Conservation (phyloP, 2,329 filamentous ascomycete genomes). For the Moelleriella libera region DNA sequence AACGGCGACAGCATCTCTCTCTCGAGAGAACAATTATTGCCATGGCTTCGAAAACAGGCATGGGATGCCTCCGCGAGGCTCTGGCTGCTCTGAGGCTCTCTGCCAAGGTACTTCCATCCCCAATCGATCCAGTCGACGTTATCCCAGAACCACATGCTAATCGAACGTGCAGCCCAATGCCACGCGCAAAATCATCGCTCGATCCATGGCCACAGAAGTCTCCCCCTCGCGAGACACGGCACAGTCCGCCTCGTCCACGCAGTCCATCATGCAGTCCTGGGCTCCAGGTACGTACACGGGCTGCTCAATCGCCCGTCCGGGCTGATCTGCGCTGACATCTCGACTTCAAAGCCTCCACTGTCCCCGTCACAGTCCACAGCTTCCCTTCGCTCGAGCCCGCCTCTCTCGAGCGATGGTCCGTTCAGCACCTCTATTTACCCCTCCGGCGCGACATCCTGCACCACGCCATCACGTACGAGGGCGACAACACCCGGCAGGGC, state of each 20-base stretch:
- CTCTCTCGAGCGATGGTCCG: conserved; percentile 62
- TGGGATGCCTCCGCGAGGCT: conserved; percentile 37
- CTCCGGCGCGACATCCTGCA: conserved; percentile 86
- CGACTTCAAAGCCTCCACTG: conserved; percentile 35
- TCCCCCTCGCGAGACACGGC: conserved; percentile 21
- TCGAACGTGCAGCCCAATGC: neutral
- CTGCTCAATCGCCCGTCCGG: neutral
- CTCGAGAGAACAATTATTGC: no score
- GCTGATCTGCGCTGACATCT: neutral
- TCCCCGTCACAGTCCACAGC: conserved; percentile 73
- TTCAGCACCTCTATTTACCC: conserved; percentile 74
- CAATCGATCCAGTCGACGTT: no score
- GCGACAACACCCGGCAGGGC: conserved; percentile 74
- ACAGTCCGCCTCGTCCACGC: conserved; percentile 15
- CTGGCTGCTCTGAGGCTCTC: conserved; percentile 34
- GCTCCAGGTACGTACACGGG: conserved; percentile 24
- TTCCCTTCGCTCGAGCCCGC: conserved; percentile 84
- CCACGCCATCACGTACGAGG: conserved; percentile 83
- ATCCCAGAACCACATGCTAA: no score
- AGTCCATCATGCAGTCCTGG: conserved; percentile 24
- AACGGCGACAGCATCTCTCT: no score
- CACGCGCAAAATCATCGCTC: conserved; percentile 26
- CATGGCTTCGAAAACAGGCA: conserved; percentile 21
- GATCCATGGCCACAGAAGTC: conserved; percentile 43
- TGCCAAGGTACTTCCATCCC: conserved; percentile 15